Evolutionary conservation across 169 alveolate genomes (phyloP), one percentile per base, ranked within the genome.

Genomic region (Hammondia hammondi): DNA sequence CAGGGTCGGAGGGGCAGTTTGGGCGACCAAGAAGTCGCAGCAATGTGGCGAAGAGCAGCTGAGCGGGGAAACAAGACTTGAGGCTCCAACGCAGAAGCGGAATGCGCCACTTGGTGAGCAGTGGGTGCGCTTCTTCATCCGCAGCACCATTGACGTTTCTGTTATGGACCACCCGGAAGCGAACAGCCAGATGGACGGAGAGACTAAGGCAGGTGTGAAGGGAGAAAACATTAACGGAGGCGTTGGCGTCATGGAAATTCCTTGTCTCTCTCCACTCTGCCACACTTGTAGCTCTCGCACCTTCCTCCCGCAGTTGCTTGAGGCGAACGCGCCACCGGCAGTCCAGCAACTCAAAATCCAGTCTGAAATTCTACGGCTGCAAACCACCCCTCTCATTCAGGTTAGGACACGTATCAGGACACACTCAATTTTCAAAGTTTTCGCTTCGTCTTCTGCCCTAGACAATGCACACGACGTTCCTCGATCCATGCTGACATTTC

Each of bases 181-280:
- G 24, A 29, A 29, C n/a, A 6, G 6, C 9, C 35, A 0, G 32
- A 21, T 67, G 77, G 35, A 67, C 61, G 3, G 61, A 17, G 77
- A 21, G 77, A 67, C 21, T 0, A 27, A 21, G 24, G 77, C 32
- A 27, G 9, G 10, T 29, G 10, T 77, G 29, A 10, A 0, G 48
- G 48, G 46, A 77, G 48, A 24, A 37, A 77, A 17, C 6, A 52
- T 3, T 0, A 1, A 29, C 87, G 87, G 39, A 10, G 84, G 0
- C 45, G 45, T 24, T 77, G 48, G 87, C 21, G 90, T 82, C 10
- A 0, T 82, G 71, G 43, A 29, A 43, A 24, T 82, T 12, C 90
- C 90, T 6, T 82, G 90, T 5, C 43, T 82, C 57, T 82, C 90
- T 4, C 90, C 90, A 0, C 90, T 82, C 35, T 82, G 90, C 90